Percentiles rank a stretch among this genome's conserved stretches.
phyloP scores from a whole-genome alignment of 352 stramenopile species.

The Phytophthora colocasiae region DNA sequence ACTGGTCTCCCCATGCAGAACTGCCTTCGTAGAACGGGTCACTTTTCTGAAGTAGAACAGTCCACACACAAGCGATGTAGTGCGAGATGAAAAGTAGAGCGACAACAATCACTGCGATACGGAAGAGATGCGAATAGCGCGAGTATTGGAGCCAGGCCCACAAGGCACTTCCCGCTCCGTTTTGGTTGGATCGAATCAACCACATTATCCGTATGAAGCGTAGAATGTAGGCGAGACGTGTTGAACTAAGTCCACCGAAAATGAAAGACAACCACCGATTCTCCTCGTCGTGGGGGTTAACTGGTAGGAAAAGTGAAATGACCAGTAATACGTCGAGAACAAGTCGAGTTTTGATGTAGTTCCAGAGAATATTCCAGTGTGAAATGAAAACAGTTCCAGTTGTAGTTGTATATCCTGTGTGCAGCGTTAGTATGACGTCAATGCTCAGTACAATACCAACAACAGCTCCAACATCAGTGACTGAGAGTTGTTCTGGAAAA shows the following conservation, averaged over 20 bases:
- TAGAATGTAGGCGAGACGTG: constrained; percentile 26
- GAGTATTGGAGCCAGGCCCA: constrained; percentile 54
- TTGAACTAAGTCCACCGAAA: constrained; percentile 23
- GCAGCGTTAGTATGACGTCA: constrained; percentile 42
- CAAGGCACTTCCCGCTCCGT: constrained; percentile 24
- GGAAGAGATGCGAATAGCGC: constrained; percentile 47
- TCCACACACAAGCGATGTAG: constrained; percentile 63
- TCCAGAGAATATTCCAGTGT: constrained; percentile 23
- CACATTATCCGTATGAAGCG: constrained; percentile 42
- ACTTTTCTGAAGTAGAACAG: constrained; percentile 9
- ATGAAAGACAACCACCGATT: not conserved
- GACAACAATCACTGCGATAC: constrained; percentile 43
- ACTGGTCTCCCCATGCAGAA: constrained; percentile 17
- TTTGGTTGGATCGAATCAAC: constrained; percentile 19
- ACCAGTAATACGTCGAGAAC: constrained; percentile 29
- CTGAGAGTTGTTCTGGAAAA: constrained; percentile 28
- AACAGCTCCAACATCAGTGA: not conserved
- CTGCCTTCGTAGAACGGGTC: not conserved
- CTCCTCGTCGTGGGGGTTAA: not conserved
- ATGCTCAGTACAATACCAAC: constrained; percentile 28
- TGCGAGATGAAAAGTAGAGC: constrained; percentile 54
- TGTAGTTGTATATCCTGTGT: constrained; percentile 42
- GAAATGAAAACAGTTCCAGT: constrained; percentile 32
- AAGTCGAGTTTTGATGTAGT: constrained; percentile 39
- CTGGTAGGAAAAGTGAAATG: constrained; percentile 9